Percentiles rank a stretch among this genome's conserved stretches.
phyloP scores from a whole-genome alignment of 2,329 filamentous ascomycete species.

The Hymenotorrendiella dingleyae region DNA sequence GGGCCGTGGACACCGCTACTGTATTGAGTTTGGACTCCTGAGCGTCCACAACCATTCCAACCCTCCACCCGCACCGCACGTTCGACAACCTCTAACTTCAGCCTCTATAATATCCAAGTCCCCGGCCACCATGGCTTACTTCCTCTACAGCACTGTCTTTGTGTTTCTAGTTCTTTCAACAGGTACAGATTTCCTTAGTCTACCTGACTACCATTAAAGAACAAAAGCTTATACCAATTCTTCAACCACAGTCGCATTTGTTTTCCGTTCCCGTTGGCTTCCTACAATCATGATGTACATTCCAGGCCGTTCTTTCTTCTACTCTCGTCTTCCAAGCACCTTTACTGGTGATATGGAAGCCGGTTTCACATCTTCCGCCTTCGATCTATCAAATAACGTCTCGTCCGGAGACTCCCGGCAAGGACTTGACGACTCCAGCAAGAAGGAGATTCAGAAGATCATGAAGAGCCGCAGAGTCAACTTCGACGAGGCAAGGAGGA shows the following conservation, averaged over 20 bases:
- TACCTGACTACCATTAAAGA: too few species aligned
- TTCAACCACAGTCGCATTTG: slow-evolving; percentile 69
- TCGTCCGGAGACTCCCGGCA: slow-evolving; percentile 70
- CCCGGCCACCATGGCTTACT: slow-evolving; percentile 58
- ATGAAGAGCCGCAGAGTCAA: slow-evolving; percentile 80
- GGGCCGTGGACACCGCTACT: background rate
- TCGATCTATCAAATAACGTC: slow-evolving; percentile 78
- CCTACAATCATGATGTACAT: slow-evolving; percentile 57
- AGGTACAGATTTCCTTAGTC: slow-evolving; percentile 40
- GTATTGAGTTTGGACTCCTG: slow-evolving; percentile 1
- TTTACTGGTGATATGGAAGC: slow-evolving; percentile 85
- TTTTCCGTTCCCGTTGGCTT: slow-evolving; percentile 74
- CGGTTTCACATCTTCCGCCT: slow-evolving; percentile 75
- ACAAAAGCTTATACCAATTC: too few species aligned
- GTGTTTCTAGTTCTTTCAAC: slow-evolving; percentile 66
- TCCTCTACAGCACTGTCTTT: slow-evolving; percentile 74
- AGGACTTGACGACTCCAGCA: slow-evolving; percentile 74
- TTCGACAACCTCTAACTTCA: too few species aligned
- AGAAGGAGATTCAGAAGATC: slow-evolving; percentile 76
- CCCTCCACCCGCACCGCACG: background rate
- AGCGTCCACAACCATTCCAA: slow-evolving; percentile 7
- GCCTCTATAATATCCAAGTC: background rate
- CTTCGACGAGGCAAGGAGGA: slow-evolving; percentile 86
- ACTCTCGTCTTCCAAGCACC: slow-evolving; percentile 68
- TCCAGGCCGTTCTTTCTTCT: slow-evolving; percentile 56